Conservation (phyloP, 768 basidiomycete genomes). For the Rhodocollybia butyracea region DNA sequence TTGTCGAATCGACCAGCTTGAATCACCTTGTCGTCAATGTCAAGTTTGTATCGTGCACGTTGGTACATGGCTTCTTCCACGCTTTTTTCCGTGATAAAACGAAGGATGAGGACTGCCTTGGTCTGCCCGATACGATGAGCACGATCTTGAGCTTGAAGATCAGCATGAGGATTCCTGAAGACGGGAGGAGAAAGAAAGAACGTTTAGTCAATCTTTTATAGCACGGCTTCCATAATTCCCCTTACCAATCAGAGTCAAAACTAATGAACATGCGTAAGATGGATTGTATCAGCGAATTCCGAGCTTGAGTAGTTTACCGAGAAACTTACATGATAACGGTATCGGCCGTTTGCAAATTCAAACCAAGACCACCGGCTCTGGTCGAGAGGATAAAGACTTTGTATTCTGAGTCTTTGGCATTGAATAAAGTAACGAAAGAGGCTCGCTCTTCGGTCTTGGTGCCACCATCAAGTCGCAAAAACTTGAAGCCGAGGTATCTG, state of each 20-base stretch:
- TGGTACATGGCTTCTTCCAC: conserved; percentile 98
- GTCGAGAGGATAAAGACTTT: conserved; percentile 94
- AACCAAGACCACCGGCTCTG: conserved; percentile 86
- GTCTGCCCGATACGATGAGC: conserved; percentile 99
- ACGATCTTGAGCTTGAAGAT: conserved; percentile 99
- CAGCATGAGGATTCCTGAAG: conserved; percentile 92
- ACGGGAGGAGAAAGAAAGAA: conserved; percentile 13
- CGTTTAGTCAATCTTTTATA: background rate
- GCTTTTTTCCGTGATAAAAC: conserved; percentile 97
- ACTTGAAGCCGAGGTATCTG: conserved; percentile 81
- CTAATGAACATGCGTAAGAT: conserved; percentile 29
- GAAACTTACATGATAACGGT: conserved; percentile 86
- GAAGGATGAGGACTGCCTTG: conserved; percentile 92
- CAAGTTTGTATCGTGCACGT: conserved; percentile 91
- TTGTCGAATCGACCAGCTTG: conserved; percentile 99
- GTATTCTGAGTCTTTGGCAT: conserved; percentile 83
- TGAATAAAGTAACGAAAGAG: conserved; percentile 80
- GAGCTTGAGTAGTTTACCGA: background rate
- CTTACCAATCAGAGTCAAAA: conserved; percentile 75
- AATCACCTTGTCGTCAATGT: conserved; percentile 99
- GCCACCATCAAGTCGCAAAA: conserved; percentile 92
- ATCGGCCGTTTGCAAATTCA: conserved; percentile 95
- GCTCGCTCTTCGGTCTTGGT: conserved; percentile 97
- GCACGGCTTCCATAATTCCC: background rate
- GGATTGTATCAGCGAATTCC: conserved; percentile 11